Conservation (phyloP, 2,329 filamentous ascomycete species). For the Clonostachys sp. region DNA sequence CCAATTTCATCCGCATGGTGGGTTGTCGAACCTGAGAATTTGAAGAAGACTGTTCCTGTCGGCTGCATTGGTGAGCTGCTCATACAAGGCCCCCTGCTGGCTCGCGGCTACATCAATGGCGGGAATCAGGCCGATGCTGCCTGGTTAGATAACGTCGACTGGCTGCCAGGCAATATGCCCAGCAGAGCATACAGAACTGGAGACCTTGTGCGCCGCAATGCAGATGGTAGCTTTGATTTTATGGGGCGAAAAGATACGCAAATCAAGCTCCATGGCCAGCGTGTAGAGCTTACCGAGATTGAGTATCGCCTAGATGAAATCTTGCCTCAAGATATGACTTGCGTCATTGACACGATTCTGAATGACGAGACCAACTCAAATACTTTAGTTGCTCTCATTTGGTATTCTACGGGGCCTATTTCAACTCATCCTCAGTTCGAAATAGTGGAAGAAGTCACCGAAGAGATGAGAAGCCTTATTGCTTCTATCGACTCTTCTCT, state of each 20-base stretch:
- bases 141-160: not conserved
- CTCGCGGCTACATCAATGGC: constrained; percentile 32
- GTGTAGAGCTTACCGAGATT: constrained; percentile 32
- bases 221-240: not conserved
- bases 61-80: constrained; percentile 20
- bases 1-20: constrained; percentile 5
- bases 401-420: not conserved
- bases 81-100: constrained; percentile 22
- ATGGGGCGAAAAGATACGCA: constrained; percentile 12
- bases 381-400: not conserved
- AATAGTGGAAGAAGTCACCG: not conserved
- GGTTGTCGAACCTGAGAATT: constrained; percentile 10
- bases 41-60: constrained; percentile 10
- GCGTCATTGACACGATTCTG: constrained; percentile 1
- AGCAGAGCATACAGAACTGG: constrained; percentile 9
- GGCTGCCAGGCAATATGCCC: not conserved
- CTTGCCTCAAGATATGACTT: not conserved
- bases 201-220: not conserved
- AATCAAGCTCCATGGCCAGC: constrained; percentile 48
- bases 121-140: constrained; percentile 2
- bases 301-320: constrained; percentile 1
- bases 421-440: not conserved
- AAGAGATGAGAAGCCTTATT: not conserved
- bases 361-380: not conserved
- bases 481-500: not conserved